A percentile compares a stretch with the other conserved stretches of the same genome.
phyloP scores from a whole-genome alignment of 179 eudicot species.

The Carnegiea gigantea region DNA sequence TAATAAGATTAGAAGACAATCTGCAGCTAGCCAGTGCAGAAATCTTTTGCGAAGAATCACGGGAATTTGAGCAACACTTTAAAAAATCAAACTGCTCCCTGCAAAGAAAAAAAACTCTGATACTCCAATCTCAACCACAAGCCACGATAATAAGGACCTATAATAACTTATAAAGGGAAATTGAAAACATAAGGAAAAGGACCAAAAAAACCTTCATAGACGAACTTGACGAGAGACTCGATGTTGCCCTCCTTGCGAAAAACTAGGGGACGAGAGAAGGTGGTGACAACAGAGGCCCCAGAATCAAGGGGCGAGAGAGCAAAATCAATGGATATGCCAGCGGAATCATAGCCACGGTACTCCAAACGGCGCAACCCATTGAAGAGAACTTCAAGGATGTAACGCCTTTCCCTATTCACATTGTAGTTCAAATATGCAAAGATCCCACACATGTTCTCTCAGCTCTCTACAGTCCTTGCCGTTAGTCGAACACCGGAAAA shows the following conservation, averaged over 20 bases:
- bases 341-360: constrained; percentile 94
- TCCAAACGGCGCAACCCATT: constrained; percentile 88
- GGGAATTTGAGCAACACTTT: background rate
- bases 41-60: background rate
- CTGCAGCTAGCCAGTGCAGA: background rate
- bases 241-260: constrained; percentile 92
- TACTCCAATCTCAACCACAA: background rate
- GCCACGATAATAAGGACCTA: background rate
- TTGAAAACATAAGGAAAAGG: background rate
- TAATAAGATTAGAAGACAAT: background rate
- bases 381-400: constrained; percentile 73
- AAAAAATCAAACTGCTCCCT: background rate
- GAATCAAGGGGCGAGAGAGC: constrained; percentile 11
- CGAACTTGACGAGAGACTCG: constrained; percentile 83
- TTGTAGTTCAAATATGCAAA: constrained; percentile 84
- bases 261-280: constrained; percentile 50
- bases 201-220: constrained; percentile 52
- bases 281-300: background rate
- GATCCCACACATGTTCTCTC: constrained; percentile 75
- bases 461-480: background rate
- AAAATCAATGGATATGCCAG: constrained; percentile 78
- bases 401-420: constrained; percentile 66
- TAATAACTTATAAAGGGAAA: constrained; percentile 8
- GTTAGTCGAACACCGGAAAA: constrained; percentile 7
- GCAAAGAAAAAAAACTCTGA: background rate